Conservation (phyloP, 208 protist species). For the Leishmania lainsoni region DNA sequence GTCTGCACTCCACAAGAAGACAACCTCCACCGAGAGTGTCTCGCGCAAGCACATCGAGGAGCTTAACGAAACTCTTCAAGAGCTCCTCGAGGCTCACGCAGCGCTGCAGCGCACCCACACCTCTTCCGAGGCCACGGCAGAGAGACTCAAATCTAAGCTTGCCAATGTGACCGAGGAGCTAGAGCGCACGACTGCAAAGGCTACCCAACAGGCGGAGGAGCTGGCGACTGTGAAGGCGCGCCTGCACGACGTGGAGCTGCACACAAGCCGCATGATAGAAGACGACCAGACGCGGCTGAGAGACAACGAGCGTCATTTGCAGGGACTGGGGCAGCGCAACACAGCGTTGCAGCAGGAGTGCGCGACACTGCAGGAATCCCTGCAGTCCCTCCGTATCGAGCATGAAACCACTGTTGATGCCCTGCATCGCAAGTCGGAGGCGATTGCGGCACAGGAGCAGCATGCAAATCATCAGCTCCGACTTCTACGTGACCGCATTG, state of each 20-base stretch:
- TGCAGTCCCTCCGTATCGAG: constrained; percentile 40
- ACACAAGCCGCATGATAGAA: constrained; percentile 32
- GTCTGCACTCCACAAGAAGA: constrained; percentile 45
- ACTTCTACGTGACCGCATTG: constrained; percentile 37
- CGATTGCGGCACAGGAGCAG: constrained; percentile 33
- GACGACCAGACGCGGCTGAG: constrained; percentile 36
- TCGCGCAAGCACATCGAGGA: constrained; percentile 52
- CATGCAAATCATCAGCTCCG: constrained; percentile 33
- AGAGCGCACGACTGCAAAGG: constrained; percentile 22
- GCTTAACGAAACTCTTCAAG: constrained; percentile 41
- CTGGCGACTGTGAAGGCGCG: constrained; percentile 18
- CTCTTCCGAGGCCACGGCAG: constrained; percentile 37
- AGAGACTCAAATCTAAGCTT: constrained; percentile 43
- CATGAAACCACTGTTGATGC: constrained; percentile 40
- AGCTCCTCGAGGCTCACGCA: constrained; percentile 43
- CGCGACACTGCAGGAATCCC: constrained; percentile 47
- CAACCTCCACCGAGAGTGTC: constrained; percentile 43
- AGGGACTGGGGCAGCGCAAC: constrained; percentile 48
- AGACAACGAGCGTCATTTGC: constrained; percentile 39
- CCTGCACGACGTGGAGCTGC: constrained; percentile 47
- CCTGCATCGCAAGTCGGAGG: constrained; percentile 41
- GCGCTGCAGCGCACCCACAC: constrained; percentile 43
- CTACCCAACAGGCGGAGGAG: constrained; percentile 38
- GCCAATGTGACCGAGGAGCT: constrained; percentile 41
- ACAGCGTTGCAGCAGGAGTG: constrained; percentile 56